Conservation (phyloP, 1,139 yeast genomes). For the Suhomyces wounanorum region DNA sequence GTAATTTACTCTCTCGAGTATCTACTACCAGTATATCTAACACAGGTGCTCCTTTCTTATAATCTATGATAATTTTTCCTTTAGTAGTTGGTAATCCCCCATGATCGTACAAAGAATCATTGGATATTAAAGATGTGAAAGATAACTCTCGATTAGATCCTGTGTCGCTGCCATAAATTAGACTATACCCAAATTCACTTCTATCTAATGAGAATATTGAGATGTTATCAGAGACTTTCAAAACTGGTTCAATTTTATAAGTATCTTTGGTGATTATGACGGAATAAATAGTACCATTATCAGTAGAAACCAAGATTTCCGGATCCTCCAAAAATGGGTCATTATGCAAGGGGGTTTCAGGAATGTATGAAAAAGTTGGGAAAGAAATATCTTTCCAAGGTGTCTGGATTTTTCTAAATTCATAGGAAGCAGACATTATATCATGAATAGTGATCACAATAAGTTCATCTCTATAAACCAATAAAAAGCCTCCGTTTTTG, state of each 20-base stretch:
- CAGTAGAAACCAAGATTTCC: conserved; percentile 44
- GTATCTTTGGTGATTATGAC: conserved; percentile 17
- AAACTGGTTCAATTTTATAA: conserved; percentile 22
- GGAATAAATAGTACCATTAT: conserved; percentile 42
- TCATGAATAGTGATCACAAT: conserved; percentile 41
- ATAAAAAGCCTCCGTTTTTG: conserved; percentile 29
- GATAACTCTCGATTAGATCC: conserved; percentile 37
- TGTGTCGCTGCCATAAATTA: conserved; percentile 37
- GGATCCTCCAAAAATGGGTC: conserved; percentile 20
- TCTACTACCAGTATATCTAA: conserved; percentile 43
- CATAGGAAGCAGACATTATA: conserved; percentile 49
- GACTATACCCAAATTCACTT: conserved; percentile 19
- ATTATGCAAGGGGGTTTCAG: conserved; percentile 19
- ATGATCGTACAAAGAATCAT: conserved; percentile 13
- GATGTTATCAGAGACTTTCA: conserved; percentile 34
- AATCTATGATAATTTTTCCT: conserved; percentile 25
- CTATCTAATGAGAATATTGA: conserved; percentile 36
- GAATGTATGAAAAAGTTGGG: conserved; percentile 41
- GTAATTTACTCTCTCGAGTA: conserved; percentile 22
- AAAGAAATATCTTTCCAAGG: conserved; percentile 27
- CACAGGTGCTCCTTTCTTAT: conserved; percentile 54
- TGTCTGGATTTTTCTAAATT: conserved; percentile 26
- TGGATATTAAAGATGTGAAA: conserved; percentile 18
- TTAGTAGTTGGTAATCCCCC: conserved; percentile 11
- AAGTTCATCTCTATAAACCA: conserved; percentile 32